phyloP scores from a whole-genome alignment of 2,329 filamentous ascomycete species.

The Iodosphaeria phyllophila region DNA sequence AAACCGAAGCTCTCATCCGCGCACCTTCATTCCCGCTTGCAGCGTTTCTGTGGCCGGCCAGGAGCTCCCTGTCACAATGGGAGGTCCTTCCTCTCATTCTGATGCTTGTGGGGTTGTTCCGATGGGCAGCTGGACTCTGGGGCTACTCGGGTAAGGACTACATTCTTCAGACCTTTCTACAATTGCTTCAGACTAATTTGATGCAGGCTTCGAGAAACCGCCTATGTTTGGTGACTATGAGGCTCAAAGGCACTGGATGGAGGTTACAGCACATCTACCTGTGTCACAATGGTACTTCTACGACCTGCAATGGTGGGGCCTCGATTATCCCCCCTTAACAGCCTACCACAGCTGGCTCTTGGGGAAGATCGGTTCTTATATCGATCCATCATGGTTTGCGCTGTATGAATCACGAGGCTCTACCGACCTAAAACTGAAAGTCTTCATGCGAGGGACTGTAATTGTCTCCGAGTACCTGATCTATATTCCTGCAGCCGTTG shows the following conservation, averaged over 20 bases:
- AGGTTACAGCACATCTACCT: constrained; percentile 75
- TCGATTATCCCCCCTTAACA: constrained; percentile 93
- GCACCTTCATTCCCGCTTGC: constrained; percentile 74
- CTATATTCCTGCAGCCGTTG: constrained; percentile 69
- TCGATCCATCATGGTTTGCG: constrained; percentile 76
- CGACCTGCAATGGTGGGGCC: constrained; percentile 90
- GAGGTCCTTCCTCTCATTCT: constrained; percentile 72
- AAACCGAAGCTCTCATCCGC: constrained; percentile 27
- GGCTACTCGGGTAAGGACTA: constrained; percentile 63
- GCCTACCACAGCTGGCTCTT: constrained; percentile 97
- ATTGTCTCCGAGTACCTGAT: constrained; percentile 79
- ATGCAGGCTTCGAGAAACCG: constrained; percentile 52
- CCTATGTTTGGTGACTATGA: constrained; percentile 97
- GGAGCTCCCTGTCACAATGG: constrained; percentile 77
- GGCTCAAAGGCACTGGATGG: constrained; percentile 98
- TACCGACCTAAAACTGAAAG: constrained; percentile 64
- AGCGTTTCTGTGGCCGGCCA: constrained; percentile 85
- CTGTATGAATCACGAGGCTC: constrained; percentile 66
- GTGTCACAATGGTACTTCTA: constrained; percentile 96
- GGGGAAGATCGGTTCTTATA: constrained; percentile 62
- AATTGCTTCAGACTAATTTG: constrained; percentile 3
- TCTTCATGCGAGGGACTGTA: constrained; percentile 91
- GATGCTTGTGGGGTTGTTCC: constrained; percentile 78
- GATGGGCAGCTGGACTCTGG: constrained; percentile 87
- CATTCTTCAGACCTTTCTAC: neutral